Base-by-base conservation (phyloP, 139 green algal genomes). In the Chlorella vulgaris region DNA sequence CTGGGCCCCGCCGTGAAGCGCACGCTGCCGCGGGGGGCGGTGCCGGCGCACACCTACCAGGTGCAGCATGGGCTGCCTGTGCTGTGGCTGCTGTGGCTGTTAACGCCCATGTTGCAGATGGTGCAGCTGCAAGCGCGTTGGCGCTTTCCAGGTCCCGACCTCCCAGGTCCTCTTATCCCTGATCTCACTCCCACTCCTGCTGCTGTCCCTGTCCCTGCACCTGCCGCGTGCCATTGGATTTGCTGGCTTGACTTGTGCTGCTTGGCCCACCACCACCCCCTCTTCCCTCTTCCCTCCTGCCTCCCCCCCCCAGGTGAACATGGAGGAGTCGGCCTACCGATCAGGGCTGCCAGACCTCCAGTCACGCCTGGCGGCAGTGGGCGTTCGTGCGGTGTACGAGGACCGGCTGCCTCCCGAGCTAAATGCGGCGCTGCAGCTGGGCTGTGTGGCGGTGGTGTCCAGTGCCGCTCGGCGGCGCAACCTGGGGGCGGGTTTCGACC, bases 301-400 rank as follows among this genome's bases (percentile, higher is more conserved):
- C 7, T 18, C 36, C n/a, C 33, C 24, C 31, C 22, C 65, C 43
- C 90, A 93, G 88, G 51, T 97, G 15, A 71, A 78, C 10, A 60
- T 98, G 53, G 86, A 86, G 24, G 94, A 98, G 81, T 65, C 78
- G 7, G 76, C 89, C 35, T 97, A 92, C 86, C 80, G 77, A 40
- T 2, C 66, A 10, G 26, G 70, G 4, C 69, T 82, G 33, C 40
- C 58, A 8, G 80, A 88, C 47, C 81, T 98, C 71, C 83, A 85
- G 1, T 60, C 81, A 19, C 69, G 70, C 61, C 83, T 97, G 58
- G 83, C 7, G 77, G 79, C 22, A 68, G 74, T 24, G 77, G 91
- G 61, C 77, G 93, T 29, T 39, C 47, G 78, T 28, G 93, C 87
- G 33, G 91, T 95, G 26, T 98, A 89, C 31, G 92, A 98, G 87